phyloP scores from a whole-genome alignment of 2,329 filamentous ascomycete genomes.

The Pestalotiopsis sp. region DNA sequence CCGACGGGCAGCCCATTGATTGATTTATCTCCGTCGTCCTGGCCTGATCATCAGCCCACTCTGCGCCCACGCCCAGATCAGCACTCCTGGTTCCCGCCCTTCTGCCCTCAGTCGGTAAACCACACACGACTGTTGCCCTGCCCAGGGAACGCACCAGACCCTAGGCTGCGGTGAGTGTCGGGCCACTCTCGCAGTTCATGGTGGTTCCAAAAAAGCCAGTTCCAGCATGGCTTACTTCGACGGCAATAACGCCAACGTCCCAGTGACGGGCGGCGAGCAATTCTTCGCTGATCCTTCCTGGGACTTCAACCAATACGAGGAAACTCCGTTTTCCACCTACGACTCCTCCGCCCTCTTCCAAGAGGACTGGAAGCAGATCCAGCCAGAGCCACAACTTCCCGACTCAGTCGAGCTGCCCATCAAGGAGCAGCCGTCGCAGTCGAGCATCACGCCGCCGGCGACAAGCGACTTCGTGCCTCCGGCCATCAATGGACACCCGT shows the following conservation, averaged over 20 bases:
- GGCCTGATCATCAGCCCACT: conserved; percentile 18
- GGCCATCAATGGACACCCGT: conserved; percentile 25
- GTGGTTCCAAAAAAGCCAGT: conserved; percentile 9
- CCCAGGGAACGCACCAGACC: conserved; percentile 8
- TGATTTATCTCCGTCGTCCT: conserved; percentile 10
- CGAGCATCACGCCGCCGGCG: conserved; percentile 35
- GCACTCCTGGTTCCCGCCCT: conserved; percentile 16
- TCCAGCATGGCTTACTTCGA: conserved; percentile 29
- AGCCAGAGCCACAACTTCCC: conserved; percentile 16
- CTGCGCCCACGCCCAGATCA: background rate
- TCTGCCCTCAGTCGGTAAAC: conserved; percentile 5
- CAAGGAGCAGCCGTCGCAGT: conserved; percentile 26
- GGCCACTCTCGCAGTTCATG: conserved; percentile 13
- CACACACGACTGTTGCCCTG: conserved; percentile 1
- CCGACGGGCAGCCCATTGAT: conserved; percentile 4
- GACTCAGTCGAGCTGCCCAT: conserved; percentile 24
- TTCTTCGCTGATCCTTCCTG: conserved; percentile 46
- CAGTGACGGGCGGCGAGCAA: conserved; percentile 24
- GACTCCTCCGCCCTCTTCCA: conserved; percentile 37
- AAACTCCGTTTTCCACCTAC: conserved; percentile 50
- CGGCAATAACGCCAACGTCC: conserved; percentile 29
- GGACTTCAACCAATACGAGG: conserved; percentile 52
- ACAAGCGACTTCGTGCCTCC: conserved; percentile 11
- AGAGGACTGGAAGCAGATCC: conserved; percentile 31
- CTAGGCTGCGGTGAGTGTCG: conserved; percentile 5